phyloP scores from a whole-genome alignment of 164 flowering plant species.

The Umbilicus rupestris region DNA sequence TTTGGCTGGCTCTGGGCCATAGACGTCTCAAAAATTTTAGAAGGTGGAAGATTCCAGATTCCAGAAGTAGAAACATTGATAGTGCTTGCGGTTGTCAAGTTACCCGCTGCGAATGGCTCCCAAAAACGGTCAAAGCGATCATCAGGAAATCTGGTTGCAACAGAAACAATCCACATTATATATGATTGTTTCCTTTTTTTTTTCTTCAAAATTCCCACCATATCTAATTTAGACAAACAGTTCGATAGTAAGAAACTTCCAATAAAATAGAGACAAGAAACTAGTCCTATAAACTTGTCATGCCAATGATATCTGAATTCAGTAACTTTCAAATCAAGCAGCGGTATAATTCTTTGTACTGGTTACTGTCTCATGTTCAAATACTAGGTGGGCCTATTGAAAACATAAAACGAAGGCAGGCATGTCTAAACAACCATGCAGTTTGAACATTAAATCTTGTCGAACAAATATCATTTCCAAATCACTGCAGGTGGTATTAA shows the following conservation, averaged over 20 bases:
- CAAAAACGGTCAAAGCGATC: constrained; percentile 79
- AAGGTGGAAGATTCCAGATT: constrained; percentile 85
- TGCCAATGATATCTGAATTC: not conserved
- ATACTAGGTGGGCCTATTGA: not conserved
- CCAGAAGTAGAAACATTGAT: constrained; percentile 42
- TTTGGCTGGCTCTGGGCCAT: constrained; percentile 20
- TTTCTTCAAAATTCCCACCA: constrained; percentile 1
- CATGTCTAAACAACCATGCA: not conserved
- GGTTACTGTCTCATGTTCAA: not conserved
- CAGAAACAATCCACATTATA: not conserved
- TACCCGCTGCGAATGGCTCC: constrained; percentile 45
- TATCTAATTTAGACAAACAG: not conserved
- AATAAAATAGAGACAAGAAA: not conserved
- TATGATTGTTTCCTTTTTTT: not conserved
- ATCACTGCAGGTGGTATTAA: not conserved
- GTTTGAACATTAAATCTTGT: not conserved
- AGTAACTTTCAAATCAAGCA: not conserved
- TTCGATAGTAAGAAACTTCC: not conserved
- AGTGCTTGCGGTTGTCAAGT: constrained; percentile 19
- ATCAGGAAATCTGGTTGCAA: constrained; percentile 68
- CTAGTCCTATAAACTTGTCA: not conserved
- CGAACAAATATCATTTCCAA: not conserved
- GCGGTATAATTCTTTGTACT: not conserved
- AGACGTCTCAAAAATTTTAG: constrained; percentile 52
- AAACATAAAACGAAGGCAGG: not conserved